A percentile compares a stretch with the other conserved stretches of the same genome.
These are phyloP conservation scores for Canavalia ensiformis DNA, from an alignment of 306 rosid genomes.

Conservation along the genomic window DNA sequence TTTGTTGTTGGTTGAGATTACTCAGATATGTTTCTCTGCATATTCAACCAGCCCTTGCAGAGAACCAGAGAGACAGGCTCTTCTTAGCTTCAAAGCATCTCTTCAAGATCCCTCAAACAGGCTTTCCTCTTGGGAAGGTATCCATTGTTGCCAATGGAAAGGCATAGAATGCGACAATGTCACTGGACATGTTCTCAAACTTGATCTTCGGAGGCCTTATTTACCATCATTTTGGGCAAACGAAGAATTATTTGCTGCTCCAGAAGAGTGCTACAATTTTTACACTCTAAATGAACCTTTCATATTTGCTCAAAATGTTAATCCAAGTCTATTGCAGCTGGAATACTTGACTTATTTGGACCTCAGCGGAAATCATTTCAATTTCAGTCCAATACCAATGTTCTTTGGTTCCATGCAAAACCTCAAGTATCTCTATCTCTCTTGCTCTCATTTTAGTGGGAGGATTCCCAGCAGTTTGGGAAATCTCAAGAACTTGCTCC, in stretches of 20 bases:
- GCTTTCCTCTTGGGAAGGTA: conserved; percentile 43
- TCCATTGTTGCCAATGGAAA: conserved; percentile 45
- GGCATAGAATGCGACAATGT: conserved; percentile 36
- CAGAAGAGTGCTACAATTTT: not conserved
- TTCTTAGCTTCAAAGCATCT: conserved; percentile 38
- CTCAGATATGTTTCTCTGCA: not conserved
- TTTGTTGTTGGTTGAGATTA: not conserved
- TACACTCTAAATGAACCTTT: not conserved
- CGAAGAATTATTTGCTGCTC: too few species aligned
- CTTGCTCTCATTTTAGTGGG: not conserved
- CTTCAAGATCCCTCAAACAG: not conserved
- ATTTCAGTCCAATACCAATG: not conserved
- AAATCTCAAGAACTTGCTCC: conserved; percentile 16
- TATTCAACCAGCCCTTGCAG: conserved; percentile 30
- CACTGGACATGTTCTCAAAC: conserved; percentile 2
- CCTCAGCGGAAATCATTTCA: not conserved
- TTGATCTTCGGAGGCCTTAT: not conserved
- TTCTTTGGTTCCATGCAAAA: not conserved
- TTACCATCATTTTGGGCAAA: too few species aligned
- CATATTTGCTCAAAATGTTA: not conserved
- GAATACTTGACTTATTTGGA: conserved; percentile 24
- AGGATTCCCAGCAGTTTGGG: not conserved
- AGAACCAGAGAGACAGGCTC: conserved; percentile 19
- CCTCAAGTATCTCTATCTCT: not conserved
- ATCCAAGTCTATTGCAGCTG: not conserved